These are phyloP conservation scores for Pleurotus sapidus DNA, from an alignment of 768 basidiomycete genomes.

Conservation along the genomic window DNA sequence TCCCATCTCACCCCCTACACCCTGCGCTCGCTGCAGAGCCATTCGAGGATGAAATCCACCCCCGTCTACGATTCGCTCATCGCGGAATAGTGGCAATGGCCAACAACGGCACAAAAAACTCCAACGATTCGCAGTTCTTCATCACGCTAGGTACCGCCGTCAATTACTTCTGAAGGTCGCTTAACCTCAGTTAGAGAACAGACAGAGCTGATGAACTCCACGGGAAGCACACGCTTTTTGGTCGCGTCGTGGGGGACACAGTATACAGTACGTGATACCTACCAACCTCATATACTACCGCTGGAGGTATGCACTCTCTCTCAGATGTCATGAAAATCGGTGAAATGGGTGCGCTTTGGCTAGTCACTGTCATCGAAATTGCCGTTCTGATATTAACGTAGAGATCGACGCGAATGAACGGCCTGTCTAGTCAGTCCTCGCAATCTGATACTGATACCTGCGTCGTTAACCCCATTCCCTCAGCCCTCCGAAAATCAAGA, in stretches of 20 bases:
- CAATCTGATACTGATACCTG: not conserved
- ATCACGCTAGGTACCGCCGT: slow-evolving; percentile 74
- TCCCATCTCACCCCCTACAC: too few relatives aligned
- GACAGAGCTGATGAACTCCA: slow-evolving; percentile 92
- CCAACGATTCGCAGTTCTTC: slow-evolving; percentile 95
- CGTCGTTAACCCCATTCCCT: not conserved
- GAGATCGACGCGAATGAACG: slow-evolving; percentile 47
- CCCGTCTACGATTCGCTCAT: slow-evolving; percentile 83
- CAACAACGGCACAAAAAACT: slow-evolving; percentile 80
- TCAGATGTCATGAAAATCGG: slow-evolving; percentile 91
- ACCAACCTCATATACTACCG: not conserved
- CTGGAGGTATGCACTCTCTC: not conserved
- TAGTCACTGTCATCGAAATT: too few relatives aligned
- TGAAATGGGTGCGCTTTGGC: slow-evolving; percentile 63
- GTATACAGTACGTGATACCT: slow-evolving; percentile 77
- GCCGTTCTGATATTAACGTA: not conserved
- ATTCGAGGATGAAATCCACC: slow-evolving; percentile 94
- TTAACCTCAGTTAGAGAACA: slow-evolving; percentile 21
- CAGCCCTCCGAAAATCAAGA: slow-evolving; percentile 90
- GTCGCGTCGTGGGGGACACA: slow-evolving; percentile 85
- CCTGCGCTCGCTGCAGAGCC: slow-evolving; percentile 51
- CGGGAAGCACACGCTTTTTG: slow-evolving; percentile 93
- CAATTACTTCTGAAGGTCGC: not conserved
- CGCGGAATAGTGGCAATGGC: slow-evolving; percentile 95
- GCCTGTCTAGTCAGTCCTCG: slow-evolving; percentile 71